Percentiles rank a stretch among this genome's conserved stretches.
These are phyloP conservation scores for Cordyceps farinosa DNA, from an alignment of 2,329 filamentous ascomycete genomes.

Conservation along the genomic window DNA sequence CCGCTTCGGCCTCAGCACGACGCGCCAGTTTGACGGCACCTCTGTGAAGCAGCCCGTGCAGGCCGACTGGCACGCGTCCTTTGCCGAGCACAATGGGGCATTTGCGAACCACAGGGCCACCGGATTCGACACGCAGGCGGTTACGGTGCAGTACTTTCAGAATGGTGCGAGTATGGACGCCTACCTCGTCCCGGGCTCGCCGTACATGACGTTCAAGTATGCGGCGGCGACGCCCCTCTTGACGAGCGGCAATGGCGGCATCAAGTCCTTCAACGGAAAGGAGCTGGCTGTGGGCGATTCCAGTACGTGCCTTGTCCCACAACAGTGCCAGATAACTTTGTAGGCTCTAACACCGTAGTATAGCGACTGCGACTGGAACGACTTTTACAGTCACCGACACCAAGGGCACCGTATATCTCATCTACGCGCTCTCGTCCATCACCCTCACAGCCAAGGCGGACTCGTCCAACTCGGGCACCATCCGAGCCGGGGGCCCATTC, in stretches of 20 bases:
- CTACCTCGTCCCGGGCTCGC: slow-evolving; percentile 24
- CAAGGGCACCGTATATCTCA: slow-evolving; percentile 22
- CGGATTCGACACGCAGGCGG: slow-evolving; percentile 23
- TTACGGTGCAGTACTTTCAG: slow-evolving; percentile 26
- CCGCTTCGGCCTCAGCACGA: slow-evolving; percentile 24
- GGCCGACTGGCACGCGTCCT: slow-evolving; percentile 24
- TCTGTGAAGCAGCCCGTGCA: slow-evolving; percentile 26
- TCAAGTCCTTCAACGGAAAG: slow-evolving; percentile 24
- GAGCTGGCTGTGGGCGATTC: slow-evolving; percentile 20
- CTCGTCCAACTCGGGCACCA: slow-evolving; percentile 19
- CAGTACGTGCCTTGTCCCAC: slow-evolving; percentile 13
- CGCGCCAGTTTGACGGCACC: slow-evolving; percentile 24
- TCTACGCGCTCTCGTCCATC: slow-evolving; percentile 24
- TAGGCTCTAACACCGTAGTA: neutral
- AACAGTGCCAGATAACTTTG: too few relatives aligned
- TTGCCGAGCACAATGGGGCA: slow-evolving; percentile 23
- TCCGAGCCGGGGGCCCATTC: slow-evolving; percentile 20
- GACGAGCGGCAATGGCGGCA: slow-evolving; percentile 21
- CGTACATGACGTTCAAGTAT: slow-evolving; percentile 25
- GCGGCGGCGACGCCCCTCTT: slow-evolving; percentile 21
- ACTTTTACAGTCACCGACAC: slow-evolving; percentile 24
- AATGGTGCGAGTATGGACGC: slow-evolving; percentile 21
- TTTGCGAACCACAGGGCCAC: slow-evolving; percentile 27
- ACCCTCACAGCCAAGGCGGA: slow-evolving; percentile 23
- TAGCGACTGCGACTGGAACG: slow-evolving; percentile 23